A percentile compares a stretch with the other conserved stretches of the same genome.
phyloP scores from a whole-genome alignment of 2,329 filamentous ascomycete species.

The Trichoderma guizhouense region DNA sequence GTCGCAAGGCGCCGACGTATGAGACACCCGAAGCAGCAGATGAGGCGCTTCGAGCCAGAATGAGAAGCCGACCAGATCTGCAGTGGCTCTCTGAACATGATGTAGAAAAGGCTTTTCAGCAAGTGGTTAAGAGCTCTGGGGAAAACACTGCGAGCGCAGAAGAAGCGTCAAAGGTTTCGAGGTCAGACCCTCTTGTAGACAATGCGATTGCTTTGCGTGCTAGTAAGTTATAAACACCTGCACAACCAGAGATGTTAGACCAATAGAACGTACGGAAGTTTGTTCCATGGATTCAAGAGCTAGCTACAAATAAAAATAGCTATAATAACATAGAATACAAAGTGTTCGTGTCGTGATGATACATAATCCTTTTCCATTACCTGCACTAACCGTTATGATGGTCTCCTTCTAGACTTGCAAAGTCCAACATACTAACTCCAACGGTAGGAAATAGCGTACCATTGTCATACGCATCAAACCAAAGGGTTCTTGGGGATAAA shows the following conservation, averaged over 20 bases:
- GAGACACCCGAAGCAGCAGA: slow-evolving; percentile 12
- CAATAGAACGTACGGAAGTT: background rate
- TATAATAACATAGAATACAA: background rate
- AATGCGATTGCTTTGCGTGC: background rate
- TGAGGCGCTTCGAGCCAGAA: slow-evolving; percentile 7
- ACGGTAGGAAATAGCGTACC: background rate
- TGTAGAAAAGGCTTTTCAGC: slow-evolving; percentile 13
- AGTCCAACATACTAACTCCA: background rate
- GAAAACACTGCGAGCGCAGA: too few species aligned
- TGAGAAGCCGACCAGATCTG: slow-evolving; percentile 19
- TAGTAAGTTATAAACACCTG: background rate
- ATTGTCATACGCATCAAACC: background rate
- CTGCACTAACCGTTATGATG: background rate
- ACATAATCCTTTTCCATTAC: background rate
- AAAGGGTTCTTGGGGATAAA: background rate
- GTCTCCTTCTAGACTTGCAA: background rate
- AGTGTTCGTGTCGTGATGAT: background rate
- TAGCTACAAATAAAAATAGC: background rate
- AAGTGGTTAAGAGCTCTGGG: background rate
- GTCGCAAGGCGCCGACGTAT: background rate
- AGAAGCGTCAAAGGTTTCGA: too few species aligned
- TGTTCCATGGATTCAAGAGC: background rate
- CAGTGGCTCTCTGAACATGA: slow-evolving; percentile 22
- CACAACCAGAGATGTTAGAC: background rate
- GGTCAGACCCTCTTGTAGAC: background rate